phyloP scores from a whole-genome alignment of 2,329 filamentous ascomycete genomes.

The Aureobasidium namibiae region DNA sequence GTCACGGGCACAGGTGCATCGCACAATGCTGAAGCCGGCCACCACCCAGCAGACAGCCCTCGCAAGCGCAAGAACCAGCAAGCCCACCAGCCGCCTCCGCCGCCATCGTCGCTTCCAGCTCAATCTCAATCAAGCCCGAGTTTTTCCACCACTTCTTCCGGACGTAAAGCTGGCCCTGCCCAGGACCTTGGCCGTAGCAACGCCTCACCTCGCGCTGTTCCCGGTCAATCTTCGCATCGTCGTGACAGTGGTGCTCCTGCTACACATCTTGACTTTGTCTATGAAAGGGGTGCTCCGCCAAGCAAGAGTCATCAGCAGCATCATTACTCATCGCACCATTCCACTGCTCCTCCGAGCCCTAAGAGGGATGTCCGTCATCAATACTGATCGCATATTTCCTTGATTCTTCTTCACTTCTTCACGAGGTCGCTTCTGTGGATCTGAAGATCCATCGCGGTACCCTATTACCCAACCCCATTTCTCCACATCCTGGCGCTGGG shows the following conservation, averaged over 20 bases:
- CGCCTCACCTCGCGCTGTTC: slow-evolving; percentile 35
- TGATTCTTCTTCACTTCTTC: not conserved
- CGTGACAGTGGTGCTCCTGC: slow-evolving; percentile 16
- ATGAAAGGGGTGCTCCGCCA: not conserved
- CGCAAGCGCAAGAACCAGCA: slow-evolving; percentile 73
- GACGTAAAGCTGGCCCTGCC: slow-evolving; percentile 22
- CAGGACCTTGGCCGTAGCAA: slow-evolving; percentile 61
- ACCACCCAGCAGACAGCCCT: slow-evolving; percentile 66
- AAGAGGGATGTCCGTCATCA: slow-evolving; percentile 3
- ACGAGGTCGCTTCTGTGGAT: not conserved
- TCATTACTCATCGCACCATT: not conserved
- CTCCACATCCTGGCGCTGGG: not conserved
- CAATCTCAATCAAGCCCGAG: slow-evolving; percentile 37
- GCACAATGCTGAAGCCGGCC: slow-evolving; percentile 41
- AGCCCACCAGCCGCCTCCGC: slow-evolving; percentile 42
- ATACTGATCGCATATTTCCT: not conserved
- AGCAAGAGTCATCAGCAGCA: slow-evolving; percentile 2
- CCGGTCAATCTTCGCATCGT: slow-evolving; percentile 13
- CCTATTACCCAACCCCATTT: not conserved
- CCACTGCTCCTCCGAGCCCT: slow-evolving; percentile 10
- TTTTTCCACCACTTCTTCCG: slow-evolving; percentile 46
- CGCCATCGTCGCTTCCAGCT: slow-evolving; percentile 33
- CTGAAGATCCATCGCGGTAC: not conserved
- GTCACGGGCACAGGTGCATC: slow-evolving; percentile 55
- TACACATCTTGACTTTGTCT: slow-evolving; percentile 12